Evolutionary conservation across 2,329 filamentous ascomycete species (phyloP), one percentile per base, ranked within the genome.

Genomic region (Elsinoe arachidis): DNA sequence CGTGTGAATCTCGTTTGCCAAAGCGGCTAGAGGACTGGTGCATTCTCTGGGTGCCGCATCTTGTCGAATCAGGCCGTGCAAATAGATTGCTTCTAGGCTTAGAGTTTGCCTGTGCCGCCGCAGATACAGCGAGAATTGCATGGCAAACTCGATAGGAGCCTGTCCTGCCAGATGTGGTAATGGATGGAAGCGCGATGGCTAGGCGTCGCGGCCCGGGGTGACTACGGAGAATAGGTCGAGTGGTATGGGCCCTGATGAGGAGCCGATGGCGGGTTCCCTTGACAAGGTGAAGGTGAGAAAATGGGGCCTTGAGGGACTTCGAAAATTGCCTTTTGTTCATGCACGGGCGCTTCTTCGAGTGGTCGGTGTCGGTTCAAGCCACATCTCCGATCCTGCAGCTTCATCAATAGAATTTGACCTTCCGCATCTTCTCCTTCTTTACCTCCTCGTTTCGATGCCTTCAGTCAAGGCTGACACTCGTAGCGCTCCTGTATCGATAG

Each of bases 311-410:
- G 26, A 30, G 26, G 26, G 26, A 7, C 26, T 30, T 9, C 9
- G 26, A 9, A 30, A 30, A 30, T 5, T 30, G 5, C 5, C 26
- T 7, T 30, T 30, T 30, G 26, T 30, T 30, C 26, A 30, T 30
- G 26, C 26, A 30, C 26, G 26, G 11, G 23, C 33, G 35, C 35
- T 26, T 37, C 33, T 38, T 34, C 33, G 34, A 34, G 49, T 19
- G 15, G 49, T 53, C 49, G 49, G 49, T 19, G 34, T 53, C 49
- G 49, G 49, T n/a, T 35, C 35, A 53, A 53, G 49, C 49, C 49
- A 35, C 47, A 35, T 21, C 49, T 53, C 49, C 49, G 49, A 53
- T 53, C 19, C n/a, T 39, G 35, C 33, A 39, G n/a, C 17, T 15
- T 46, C 33, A 38, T 21, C 49, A 26, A 17, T 26, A 53, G 15